Conservation (phyloP, 257 asterid genomes). For the Eucommia ulmoides region DNA sequence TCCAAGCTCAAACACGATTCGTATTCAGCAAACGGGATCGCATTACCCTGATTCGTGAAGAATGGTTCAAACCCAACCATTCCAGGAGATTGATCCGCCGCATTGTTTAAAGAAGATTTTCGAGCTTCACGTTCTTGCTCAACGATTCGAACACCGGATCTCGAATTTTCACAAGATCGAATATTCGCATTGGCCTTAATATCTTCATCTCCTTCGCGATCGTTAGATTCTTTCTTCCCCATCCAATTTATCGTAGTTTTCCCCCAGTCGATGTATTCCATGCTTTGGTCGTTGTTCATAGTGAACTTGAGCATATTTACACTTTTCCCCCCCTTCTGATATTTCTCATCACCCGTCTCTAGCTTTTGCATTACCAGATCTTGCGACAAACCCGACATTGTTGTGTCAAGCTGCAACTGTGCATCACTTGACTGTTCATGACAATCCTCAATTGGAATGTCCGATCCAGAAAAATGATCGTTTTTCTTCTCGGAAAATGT, state of each 20-base stretch:
- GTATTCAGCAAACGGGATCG: too few species aligned
- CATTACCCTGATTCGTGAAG: too few species aligned
- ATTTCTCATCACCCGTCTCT: conserved; percentile 21
- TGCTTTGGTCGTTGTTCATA: conserved; percentile 8
- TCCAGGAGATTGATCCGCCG: too few species aligned
- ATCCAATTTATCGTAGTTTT: conserved; percentile 9
- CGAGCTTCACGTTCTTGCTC: too few species aligned
- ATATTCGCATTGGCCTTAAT: too few species aligned
- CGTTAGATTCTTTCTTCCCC: conserved; percentile 19
- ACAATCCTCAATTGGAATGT: conserved; percentile 12
- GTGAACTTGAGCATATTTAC: too few species aligned
- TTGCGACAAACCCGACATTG: conserved; percentile 23
- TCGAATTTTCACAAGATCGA: too few species aligned
- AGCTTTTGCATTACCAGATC: conserved; percentile 13
- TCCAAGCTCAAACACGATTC: too few species aligned
- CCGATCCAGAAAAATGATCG: conserved; percentile 14
- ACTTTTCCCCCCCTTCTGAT: too few species aligned
- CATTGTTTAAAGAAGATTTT: too few species aligned
- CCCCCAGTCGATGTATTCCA: conserved; percentile 19
- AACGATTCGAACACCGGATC: too few species aligned
- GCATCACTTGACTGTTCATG: conserved; percentile 15
- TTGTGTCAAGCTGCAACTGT: conserved; percentile 19
- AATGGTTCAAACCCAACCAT: too few species aligned
- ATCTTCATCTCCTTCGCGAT: conserved; percentile 7
- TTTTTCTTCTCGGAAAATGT: conserved; percentile 17